Evolutionary conservation across 805 yeast genomes (phyloP).

Genomic region (Metschnikowia noctiluminum): DNA sequence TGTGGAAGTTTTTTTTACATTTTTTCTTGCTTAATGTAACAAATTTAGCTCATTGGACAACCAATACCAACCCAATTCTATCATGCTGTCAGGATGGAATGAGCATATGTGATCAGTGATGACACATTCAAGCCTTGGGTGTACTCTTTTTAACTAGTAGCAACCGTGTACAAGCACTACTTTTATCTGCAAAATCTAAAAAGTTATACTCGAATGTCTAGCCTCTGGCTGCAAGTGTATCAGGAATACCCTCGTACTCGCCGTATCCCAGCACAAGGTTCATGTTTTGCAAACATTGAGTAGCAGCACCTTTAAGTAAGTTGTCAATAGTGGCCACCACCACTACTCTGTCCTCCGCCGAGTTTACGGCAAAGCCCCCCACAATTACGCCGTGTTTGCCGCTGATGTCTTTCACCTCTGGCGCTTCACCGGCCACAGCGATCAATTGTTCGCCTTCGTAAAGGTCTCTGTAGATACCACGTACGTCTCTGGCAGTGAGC

Average conservation of each 20-base stretch:
- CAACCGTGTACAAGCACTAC: neutral
- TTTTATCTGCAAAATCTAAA: neutral
- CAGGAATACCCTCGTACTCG: conserved; percentile 94
- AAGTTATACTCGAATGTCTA: neutral
- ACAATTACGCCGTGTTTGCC: conserved; percentile 94
- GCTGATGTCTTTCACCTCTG: conserved; percentile 83
- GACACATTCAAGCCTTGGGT: too few relatives aligned
- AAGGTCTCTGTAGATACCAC: conserved; percentile 82
- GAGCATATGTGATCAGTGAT: too few relatives aligned
- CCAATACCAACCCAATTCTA: too few relatives aligned
- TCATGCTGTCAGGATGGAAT: too few relatives aligned
- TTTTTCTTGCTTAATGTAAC: too few relatives aligned
- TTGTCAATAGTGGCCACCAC: conserved; percentile 95
- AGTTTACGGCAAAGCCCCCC: conserved; percentile 94
- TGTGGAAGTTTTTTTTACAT: too few relatives aligned
- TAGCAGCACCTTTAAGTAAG: conserved; percentile 95
- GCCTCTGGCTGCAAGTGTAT: conserved; percentile 19
- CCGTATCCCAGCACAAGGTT: conserved; percentile 86
- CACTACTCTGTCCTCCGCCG: conserved; percentile 85
- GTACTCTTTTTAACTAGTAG: too few relatives aligned
- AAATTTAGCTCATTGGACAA: too few relatives aligned
- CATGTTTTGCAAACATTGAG: conserved; percentile 96
- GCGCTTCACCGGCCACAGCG: conserved; percentile 86
- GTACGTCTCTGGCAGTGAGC: conserved; percentile 75
- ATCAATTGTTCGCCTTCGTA: conserved; percentile 85